Base-by-base conservation (phyloP, 2,329 filamentous ascomycete species). In the Lizonia empirigonia region DNA sequence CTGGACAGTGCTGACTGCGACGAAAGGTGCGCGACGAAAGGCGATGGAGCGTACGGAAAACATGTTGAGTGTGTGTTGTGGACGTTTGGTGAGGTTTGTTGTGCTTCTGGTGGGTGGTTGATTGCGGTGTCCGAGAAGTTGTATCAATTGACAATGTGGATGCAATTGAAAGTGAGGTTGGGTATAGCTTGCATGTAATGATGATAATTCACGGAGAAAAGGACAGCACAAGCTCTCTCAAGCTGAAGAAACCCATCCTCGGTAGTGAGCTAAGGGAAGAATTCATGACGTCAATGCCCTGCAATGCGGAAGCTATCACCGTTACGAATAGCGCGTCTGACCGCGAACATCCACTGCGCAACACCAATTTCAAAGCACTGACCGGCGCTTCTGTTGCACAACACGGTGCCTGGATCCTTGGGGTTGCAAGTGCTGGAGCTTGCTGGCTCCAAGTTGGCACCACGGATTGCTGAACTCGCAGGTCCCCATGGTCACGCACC, bases 21-120 rank as follows among this genome's bases (percentile, higher is more conserved):
- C 45, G 58, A 67, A 42, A 41, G 67, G 68, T 35, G 61, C 49
- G 57, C 63, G 60, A 58, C 65, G 68, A 45, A 67, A 57, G 34
- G 67, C 67, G 52, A 73, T 49, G 47, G 53, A 61, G 53, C 70
- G 65, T 53, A 70, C 51, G 33, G 64, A 61, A 22, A 67, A 68
- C 71, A 74, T 74, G 1, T 35, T 48, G 39, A 7, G 5, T 13
- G 40, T 33, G 32, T 35, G 8, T 45, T 30, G 19, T 34, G 29
- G 27, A 29, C 36, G 33, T 8, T 23, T 16, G 10, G 33, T 33
- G 27, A 39, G 40, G 40, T 41, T 7, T 15, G 23, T n/a, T 15
- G 26, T 29, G 24, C 18, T 36, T 44, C 9, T 19, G 16, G 34
- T 9, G 9, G 27, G 37, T 27, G 20, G 16, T 29, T 7, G 19